These are phyloP conservation scores for Fusarium camptoceras DNA, from an alignment of 2,329 filamentous ascomycete species.

Conservation along the genomic window DNA sequence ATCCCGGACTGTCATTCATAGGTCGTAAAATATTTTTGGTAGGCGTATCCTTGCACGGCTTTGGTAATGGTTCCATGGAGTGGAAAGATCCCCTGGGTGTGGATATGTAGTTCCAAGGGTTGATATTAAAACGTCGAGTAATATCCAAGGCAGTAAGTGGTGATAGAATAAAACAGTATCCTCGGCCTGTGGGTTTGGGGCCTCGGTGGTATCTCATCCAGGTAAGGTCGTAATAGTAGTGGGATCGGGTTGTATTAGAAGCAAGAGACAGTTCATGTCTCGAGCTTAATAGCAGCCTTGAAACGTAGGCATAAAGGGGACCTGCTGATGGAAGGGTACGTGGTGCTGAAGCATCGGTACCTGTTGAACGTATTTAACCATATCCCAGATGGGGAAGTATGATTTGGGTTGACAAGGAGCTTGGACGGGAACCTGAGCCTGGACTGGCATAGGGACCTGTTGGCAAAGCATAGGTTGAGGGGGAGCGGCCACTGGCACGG, in stretches of 20 bases:
- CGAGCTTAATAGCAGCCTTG: constrained; percentile 61
- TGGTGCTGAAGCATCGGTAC: constrained; percentile 61
- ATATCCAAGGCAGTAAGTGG: constrained; percentile 29
- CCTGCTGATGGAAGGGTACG: constrained; percentile 64
- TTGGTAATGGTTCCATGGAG: constrained; percentile 22
- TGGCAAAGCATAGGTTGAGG: constrained; percentile 49
- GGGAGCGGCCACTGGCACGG: constrained; percentile 42
- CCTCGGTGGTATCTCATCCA: constrained; percentile 38
- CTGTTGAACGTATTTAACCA: constrained; percentile 65
- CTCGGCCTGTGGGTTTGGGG: constrained; percentile 18
- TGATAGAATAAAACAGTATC: constrained; percentile 37
- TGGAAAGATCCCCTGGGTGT: constrained; percentile 11
- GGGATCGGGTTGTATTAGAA: constrained; percentile 2
- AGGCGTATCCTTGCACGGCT: constrained; percentile 42
- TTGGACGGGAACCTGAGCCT: constrained; percentile 54
- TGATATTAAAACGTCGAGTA: constrained; percentile 42
- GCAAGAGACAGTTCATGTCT: constrained; percentile 2
- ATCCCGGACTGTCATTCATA: constrained; percentile 45
- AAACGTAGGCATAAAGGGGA: constrained; percentile 63
- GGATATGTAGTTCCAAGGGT: constrained; percentile 23
- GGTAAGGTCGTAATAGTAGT: constrained; percentile 27
- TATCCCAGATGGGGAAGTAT: constrained; percentile 63
- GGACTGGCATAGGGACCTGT: constrained; percentile 47
- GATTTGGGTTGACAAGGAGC: constrained; percentile 60
- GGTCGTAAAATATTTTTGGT: constrained; percentile 42